Evolutionary conservation across 2,329 filamentous ascomycete species (phyloP).

Genomic region (Calonectria ilicicola): DNA sequence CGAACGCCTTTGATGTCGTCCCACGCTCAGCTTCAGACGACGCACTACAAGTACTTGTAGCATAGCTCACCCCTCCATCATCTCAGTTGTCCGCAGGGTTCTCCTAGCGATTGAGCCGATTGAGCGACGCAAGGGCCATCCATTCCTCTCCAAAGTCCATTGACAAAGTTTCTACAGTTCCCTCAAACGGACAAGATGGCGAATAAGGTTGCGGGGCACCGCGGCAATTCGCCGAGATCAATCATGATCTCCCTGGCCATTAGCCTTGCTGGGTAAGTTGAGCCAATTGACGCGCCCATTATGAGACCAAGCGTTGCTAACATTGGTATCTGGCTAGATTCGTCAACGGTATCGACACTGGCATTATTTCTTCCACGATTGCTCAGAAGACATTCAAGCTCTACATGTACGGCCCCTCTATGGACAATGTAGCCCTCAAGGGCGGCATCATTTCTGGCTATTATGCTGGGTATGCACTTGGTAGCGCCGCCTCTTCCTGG

Average conservation of each 20-base stretch:
- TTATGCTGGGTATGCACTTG: slow-evolving; percentile 22
- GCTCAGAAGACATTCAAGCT: slow-evolving; percentile 23
- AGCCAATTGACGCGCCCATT: background rate
- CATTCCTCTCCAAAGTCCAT: background rate
- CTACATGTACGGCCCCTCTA: slow-evolving; percentile 25
- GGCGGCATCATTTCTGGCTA: slow-evolving; percentile 27
- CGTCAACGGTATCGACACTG: slow-evolving; percentile 25
- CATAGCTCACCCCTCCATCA: background rate
- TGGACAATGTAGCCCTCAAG: slow-evolving; percentile 14
- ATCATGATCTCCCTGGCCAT: slow-evolving; percentile 24
- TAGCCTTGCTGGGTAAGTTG: slow-evolving; percentile 21
- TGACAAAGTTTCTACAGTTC: background rate
- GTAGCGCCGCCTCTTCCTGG: slow-evolving; percentile 19
- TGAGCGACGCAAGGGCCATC: too few relatives aligned
- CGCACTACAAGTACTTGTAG: background rate
- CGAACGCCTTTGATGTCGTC: background rate
- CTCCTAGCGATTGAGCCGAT: background rate
- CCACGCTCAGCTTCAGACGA: background rate
- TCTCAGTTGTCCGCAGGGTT: background rate
- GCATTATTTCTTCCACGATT: slow-evolving; percentile 26
- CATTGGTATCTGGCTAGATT: background rate
- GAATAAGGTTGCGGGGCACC: slow-evolving; percentile 13
- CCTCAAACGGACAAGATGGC: background rate
- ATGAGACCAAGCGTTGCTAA: background rate
- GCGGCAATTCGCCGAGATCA: slow-evolving; percentile 23